Evolutionary conservation across 2,329 filamentous ascomycete species (phyloP).

Genomic region (Colletotrichum abscissum): DNA sequence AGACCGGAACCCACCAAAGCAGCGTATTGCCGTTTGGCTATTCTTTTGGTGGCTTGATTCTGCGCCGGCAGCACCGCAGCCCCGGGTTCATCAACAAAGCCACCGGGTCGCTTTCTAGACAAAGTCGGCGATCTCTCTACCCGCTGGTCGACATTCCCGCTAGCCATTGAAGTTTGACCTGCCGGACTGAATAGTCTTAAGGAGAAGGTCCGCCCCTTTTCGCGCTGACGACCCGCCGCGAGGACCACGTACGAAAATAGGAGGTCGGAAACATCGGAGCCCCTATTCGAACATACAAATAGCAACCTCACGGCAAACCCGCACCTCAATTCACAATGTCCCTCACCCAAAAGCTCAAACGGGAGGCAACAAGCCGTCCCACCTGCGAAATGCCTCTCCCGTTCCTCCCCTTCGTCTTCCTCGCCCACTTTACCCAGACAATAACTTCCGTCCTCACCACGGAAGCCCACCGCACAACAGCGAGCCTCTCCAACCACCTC

Average conservation of each 20-base stretch:
- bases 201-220: neutral
- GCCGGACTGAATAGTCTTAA: neutral
- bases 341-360: constrained; percentile 19
- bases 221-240: neutral
- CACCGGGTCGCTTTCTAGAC: neutral
- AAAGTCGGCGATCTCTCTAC: neutral
- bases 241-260: neutral
- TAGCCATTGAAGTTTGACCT: neutral
- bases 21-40: constrained; percentile 14
- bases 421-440: constrained; percentile 33
- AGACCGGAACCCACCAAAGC: constrained; percentile 3
- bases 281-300: constrained; percentile 10
- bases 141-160: neutral
- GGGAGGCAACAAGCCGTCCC: constrained; percentile 8
- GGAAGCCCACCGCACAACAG: constrained; percentile 25
- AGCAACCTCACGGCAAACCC: neutral
- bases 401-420: constrained; percentile 28
- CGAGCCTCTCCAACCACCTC: constrained; percentile 9
- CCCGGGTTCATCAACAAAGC: neutral
- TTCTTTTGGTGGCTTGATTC: neutral
- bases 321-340: constrained; percentile 1
- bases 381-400: constrained; percentile 27
- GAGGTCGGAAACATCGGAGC: neutral
- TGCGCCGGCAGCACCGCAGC: constrained; percentile 15
- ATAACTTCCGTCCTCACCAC: constrained; percentile 13